Base-by-base conservation (phyloP, 1,284 basidiomycete species). In the Leucoagaricus sp. region DNA sequence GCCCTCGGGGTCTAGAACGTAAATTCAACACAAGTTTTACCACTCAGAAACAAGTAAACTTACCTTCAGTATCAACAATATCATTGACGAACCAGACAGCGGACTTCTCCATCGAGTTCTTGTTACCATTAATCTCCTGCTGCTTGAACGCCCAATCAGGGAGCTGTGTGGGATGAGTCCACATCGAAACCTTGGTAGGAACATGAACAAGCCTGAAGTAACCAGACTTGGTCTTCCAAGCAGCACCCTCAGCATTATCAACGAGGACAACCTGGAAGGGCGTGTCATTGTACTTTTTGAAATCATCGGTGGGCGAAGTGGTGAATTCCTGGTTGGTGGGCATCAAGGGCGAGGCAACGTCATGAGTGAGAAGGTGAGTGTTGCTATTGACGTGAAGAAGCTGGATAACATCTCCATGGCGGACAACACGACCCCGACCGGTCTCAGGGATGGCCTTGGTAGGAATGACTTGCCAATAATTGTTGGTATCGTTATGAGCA, bases 291-390 rank as follows among this genome's bases (percentile, higher is more conserved):
- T 89, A 81, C 38, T 89, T 81, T 4, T 81, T 78, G 58, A 83
- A 74, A 63, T 93, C 87, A 60, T 90, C 86, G 63, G 83, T 86
- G 10, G 86, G 72, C 83, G 87, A 88, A 0, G 95, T 96, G 2
- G 96, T 99, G 72, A 99, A 96, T 72, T 99, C 97, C 71, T 98
- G 94, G 72, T 99, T 98, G 38, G 97, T 99, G 8, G 96, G 87
- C 90, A 96, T 97, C 52, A 96, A 83, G 1, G 97, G 93, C 2
- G 94, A 97, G 0, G 97, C 97, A 58, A 99, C 97, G 69, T 99
- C 97, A 69, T 99, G 97, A 1, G 96, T 96, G 47, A 99, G 75
- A 40, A 99, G 85, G 56, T 87, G 74, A 0, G 87, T 87, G 63
- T 96, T 77, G 7, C 96, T 97, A 70, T 84, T 85, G 68, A 94